Percentiles rank a stretch among this genome's conserved stretches.
Conservation (phyloP, 2,329 filamentous ascomycete genomes). For the Apiospora sp. region DNA sequence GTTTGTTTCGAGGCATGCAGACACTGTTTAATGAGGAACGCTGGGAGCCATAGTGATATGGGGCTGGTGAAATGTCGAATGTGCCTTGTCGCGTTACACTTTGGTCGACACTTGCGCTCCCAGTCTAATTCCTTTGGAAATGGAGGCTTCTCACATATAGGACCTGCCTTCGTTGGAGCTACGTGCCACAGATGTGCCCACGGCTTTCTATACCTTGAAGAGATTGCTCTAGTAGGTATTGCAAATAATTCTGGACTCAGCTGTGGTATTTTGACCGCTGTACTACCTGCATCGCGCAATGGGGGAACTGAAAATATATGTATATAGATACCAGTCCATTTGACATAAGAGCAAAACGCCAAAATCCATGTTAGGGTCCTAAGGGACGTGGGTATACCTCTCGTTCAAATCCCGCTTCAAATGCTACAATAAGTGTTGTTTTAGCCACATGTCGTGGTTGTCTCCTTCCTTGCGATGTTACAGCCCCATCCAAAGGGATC, state of each 20-base stretch:
- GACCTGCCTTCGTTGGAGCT: not conserved
- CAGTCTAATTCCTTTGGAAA: not conserved
- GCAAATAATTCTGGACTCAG: not conserved
- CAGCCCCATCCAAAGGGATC: constrained; percentile 22
- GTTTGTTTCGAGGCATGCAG: not conserved
- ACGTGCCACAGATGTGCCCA: not conserved
- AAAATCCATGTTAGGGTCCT: constrained; percentile 1
- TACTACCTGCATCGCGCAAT: not conserved
- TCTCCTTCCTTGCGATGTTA: constrained; percentile 17
- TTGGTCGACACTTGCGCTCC: not conserved
- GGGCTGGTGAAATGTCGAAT: not conserved
- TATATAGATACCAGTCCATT: constrained; percentile 14
- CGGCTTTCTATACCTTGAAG: not conserved
- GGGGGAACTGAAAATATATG: not conserved
- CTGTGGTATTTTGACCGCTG: not conserved
- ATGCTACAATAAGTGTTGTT: constrained; percentile 3
- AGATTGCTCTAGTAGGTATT: not conserved
- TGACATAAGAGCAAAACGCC: constrained; percentile 2
- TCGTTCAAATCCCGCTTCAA: constrained; percentile 20
- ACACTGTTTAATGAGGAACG: not conserved
- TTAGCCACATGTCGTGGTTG: constrained; percentile 25
- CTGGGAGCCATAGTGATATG: not conserved
- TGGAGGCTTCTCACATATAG: not conserved
- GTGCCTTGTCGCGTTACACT: not conserved
- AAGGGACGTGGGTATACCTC: constrained; percentile 20